Evolutionary conservation across 1,284 basidiomycete species (phyloP).

Genomic region (Cutaneotrichosporon cavernicola): DNA sequence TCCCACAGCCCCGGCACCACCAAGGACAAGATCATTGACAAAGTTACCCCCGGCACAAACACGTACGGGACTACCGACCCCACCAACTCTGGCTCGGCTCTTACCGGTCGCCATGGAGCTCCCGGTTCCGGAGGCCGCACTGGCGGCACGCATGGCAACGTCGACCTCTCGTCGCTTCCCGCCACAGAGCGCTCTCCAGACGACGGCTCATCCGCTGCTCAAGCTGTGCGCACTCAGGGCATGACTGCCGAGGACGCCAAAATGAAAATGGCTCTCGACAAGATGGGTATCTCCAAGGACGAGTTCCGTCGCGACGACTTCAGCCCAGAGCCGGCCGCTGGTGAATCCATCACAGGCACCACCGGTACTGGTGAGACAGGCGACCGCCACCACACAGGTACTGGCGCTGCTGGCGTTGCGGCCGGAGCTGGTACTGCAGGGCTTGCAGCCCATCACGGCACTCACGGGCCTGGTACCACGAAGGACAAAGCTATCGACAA

Average conservation of each 20-base stretch:
- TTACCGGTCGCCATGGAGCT: background rate
- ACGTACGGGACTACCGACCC: conserved; percentile 1
- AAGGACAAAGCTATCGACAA: background rate
- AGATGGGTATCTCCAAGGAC: conserved; percentile 14
- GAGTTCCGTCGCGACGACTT: conserved; percentile 11
- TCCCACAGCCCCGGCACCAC: background rate
- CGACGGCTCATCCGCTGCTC: conserved; percentile 8
- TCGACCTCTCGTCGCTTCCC: background rate
- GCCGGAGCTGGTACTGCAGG: conserved; percentile 8
- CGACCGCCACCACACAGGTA: background rate
- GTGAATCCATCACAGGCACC: background rate
- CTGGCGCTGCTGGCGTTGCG: background rate
- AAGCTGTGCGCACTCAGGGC: conserved; percentile 10
- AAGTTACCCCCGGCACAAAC: conserved; percentile 1
- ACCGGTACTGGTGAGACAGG: background rate
- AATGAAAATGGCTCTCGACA: conserved; percentile 1
- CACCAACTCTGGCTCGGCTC: background rate
- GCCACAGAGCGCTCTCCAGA: conserved; percentile 3
- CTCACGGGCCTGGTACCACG: background rate
- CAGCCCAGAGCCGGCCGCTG: background rate
- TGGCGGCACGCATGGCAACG: background rate
- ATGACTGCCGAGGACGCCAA: conserved; percentile 14
- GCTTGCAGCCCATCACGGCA: conserved; percentile 1
- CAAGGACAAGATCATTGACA: background rate
- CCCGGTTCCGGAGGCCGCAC: background rate